Percentiles rank a stretch among this genome's conserved stretches.
phyloP scores from a whole-genome alignment of 2,329 filamentous ascomycete genomes.

The Keithomyces neogunnii region DNA sequence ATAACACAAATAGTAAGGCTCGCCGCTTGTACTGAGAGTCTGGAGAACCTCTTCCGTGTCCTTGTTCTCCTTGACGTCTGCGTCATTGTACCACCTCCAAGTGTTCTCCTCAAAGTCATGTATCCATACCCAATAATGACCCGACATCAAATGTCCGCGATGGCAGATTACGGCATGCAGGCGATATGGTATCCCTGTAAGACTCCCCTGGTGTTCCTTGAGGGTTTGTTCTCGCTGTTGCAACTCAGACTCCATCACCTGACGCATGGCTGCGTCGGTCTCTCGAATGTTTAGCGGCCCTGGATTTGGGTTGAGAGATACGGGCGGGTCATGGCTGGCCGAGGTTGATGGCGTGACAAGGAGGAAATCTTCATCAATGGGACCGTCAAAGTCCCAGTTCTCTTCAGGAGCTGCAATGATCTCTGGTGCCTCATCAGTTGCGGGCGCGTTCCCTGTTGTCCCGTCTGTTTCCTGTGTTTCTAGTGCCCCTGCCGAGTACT shows the following conservation, averaged over 20 bases:
- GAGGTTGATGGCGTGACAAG: slow-evolving; percentile 15
- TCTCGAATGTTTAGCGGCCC: slow-evolving; percentile 12
- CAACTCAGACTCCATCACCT: slow-evolving; percentile 37
- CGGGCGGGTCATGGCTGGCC: neutral
- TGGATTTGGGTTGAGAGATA: slow-evolving; percentile 8
- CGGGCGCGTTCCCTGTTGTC: neutral
- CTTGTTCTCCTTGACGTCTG: slow-evolving; percentile 60
- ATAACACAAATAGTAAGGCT: slow-evolving; percentile 78
- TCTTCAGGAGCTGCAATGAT: slow-evolving; percentile 13
- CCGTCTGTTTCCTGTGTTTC: slow-evolving; percentile 5
- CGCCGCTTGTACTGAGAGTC: slow-evolving; percentile 58
- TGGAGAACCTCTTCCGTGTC: slow-evolving; percentile 62
- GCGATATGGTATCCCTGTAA: slow-evolving; percentile 62
- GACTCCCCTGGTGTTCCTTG: slow-evolving; percentile 32
- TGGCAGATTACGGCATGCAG: slow-evolving; percentile 94
- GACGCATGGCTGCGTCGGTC: slow-evolving; percentile 23
- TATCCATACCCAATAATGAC: slow-evolving; percentile 97
- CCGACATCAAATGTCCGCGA: slow-evolving; percentile 61
- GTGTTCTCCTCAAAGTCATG: slow-evolving; percentile 73
- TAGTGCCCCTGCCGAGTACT: slow-evolving; percentile 14
- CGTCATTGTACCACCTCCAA: slow-evolving; percentile 95
- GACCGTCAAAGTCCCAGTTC: slow-evolving; percentile 30
- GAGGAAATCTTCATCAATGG: slow-evolving; percentile 27
- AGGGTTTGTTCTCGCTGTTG: slow-evolving; percentile 18
- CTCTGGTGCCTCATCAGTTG: neutral